phyloP scores from a whole-genome alignment of 2,329 filamentous ascomycete species.

The Exophiala oligosperma region DNA sequence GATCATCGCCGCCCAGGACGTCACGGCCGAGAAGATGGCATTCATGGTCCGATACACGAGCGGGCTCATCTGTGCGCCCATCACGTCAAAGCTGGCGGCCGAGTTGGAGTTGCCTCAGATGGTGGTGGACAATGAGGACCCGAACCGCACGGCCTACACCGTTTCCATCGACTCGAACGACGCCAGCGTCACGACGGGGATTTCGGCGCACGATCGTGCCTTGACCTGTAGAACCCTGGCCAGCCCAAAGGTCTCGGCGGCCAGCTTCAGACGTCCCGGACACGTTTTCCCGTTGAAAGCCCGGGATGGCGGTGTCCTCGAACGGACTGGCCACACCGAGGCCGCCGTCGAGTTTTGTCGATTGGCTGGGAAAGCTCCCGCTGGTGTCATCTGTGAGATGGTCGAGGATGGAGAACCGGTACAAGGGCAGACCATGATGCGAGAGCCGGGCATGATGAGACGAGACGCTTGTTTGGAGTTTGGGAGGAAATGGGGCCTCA shows the following conservation, averaged over 20 bases:
- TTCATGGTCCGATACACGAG: conserved; percentile 91
- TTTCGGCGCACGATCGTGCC: conserved; percentile 83
- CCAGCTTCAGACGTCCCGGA: conserved; percentile 75
- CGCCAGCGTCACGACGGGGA: conserved; percentile 78
- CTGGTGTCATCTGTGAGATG: conserved; percentile 85
- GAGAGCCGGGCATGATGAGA: conserved; percentile 80
- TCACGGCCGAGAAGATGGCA: conserved; percentile 88
- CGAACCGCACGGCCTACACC: conserved; percentile 89
- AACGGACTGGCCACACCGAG: conserved; percentile 85
- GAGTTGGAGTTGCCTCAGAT: conserved; percentile 82
- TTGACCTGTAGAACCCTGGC: conserved; percentile 79
- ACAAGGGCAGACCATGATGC: conserved; percentile 59
- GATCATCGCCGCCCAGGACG: conserved; percentile 83
- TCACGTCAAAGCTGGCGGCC: conserved; percentile 67
- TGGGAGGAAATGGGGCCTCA: conserved; percentile 83
- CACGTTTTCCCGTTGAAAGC: conserved; percentile 87
- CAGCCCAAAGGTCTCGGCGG: conserved; percentile 56
- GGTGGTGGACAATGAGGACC: conserved; percentile 72
- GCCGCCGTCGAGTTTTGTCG: conserved; percentile 88
- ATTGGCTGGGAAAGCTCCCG: conserved; percentile 73
- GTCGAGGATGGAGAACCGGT: conserved; percentile 77
- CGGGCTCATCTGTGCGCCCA: conserved; percentile 86
- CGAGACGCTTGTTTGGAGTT: conserved; percentile 86
- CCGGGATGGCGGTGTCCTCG: conserved; percentile 74
- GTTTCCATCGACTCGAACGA: conserved; percentile 80